These are phyloP conservation scores for Aspergillus sp. DNA, from an alignment of 2,329 filamentous ascomycete species.

Conservation along the genomic window DNA sequence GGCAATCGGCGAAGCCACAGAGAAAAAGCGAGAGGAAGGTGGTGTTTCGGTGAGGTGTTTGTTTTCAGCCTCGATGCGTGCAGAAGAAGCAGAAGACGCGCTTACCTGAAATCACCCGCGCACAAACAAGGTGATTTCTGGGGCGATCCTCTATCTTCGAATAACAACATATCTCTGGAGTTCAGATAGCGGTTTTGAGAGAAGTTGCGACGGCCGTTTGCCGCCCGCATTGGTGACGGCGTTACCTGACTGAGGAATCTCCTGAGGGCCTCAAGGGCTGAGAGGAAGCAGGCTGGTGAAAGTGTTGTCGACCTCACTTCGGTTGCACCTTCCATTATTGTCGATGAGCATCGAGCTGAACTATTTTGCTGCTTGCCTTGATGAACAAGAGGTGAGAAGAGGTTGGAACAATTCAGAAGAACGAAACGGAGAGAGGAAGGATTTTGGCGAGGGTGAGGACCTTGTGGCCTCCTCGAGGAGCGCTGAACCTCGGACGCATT, in stretches of 20 bases:
- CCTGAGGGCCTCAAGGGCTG: neutral
- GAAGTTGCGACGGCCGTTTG: neutral
- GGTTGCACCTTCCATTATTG: neutral
- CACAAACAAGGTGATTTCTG: neutral
- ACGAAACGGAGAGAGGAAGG: neutral
- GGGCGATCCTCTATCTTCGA: neutral
- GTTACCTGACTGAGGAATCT: neutral
- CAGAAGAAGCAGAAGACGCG: too few relatives aligned
- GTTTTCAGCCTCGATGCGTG: neutral
- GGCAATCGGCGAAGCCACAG: neutral
- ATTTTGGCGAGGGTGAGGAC: slow-evolving; percentile 8
- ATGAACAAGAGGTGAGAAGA: neutral
- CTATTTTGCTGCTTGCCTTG: neutral
- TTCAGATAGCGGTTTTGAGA: neutral
- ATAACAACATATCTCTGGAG: neutral
- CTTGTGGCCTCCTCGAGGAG: slow-evolving; percentile 3
- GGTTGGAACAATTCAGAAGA: neutral
- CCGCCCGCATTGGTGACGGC: neutral
- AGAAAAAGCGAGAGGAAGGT: too few relatives aligned
- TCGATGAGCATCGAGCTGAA: neutral
- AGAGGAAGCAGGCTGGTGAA: neutral
- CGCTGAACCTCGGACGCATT: neutral
- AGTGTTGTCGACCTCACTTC: neutral
- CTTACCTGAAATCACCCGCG: neutral
- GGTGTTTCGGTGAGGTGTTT: too few relatives aligned